Evolutionary conservation across 371 early-diverging fungal genomes (phyloP), one percentile per base, ranked within the genome.

Genomic region (Circinella umbellata): DNA sequence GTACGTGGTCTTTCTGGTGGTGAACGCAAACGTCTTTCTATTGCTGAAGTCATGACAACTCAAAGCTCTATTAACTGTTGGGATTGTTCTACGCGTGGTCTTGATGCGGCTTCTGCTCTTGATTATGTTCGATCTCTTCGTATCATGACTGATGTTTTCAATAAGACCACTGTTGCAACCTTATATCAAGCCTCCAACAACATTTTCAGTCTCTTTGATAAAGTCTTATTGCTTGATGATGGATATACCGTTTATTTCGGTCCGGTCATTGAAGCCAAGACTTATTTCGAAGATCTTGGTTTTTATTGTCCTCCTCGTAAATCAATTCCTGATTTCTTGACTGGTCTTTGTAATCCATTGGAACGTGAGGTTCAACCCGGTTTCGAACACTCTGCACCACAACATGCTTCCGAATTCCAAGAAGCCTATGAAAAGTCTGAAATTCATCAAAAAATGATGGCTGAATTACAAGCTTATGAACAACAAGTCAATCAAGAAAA

Each of bases 71-170:
- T 94, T 71, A 89, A 92, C 68, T 88, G 94, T 73, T 91, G 94
- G 87, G 96, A 96, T 73, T 94, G 94, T 47, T 92, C 94, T 46
- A 94, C 94, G 1, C 90, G 91, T 71, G 97, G 98, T 65, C 84
- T 98, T 20, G 98, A 98, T 81, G 89, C 94, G 17, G 91, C 94
- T 51, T 94, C 93, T 37, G 95, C 97, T 18, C 82, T 93, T 0
- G 93, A 93, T 73, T 92, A 91, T 67, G 82, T 89, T 37, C 82
- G 88, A 48, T 87, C 89, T 3, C 79, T 94, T 3, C 86, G 91
- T 64, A 88, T 92, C 60, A 81, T 90, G 74, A 89, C 91, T 9
- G 89, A 90, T 62, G 71, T 88, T 7, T 69, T 85, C 51, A 80
- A 90, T 34, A 88, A 87, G 62, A 88, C 92, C 11, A 88, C 90